Evolutionary conservation across 331 rosid species (phyloP).

Genomic region (Pyrus hybrid): DNA sequence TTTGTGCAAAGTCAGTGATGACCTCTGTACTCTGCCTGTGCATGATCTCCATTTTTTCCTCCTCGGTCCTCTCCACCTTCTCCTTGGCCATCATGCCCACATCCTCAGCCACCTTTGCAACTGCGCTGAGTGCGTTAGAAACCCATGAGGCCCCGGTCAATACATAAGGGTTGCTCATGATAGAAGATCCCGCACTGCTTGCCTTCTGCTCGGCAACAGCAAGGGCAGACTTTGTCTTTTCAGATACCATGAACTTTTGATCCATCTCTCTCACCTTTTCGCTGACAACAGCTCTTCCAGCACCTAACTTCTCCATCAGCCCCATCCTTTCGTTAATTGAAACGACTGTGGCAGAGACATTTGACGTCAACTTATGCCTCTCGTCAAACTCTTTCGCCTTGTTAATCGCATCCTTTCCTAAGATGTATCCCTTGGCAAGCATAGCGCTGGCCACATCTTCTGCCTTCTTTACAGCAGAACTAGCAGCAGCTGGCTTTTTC

Average conservation of each 20-base stretch:
- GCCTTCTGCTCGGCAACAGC: slow-evolving; percentile 79
- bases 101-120: slow-evolving; percentile 72
- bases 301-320: slow-evolving; percentile 54
- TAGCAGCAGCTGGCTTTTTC: slow-evolving; percentile 28
- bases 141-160: too few relatives aligned
- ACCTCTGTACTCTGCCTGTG: slow-evolving; percentile 39
- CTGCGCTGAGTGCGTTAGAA: too few relatives aligned
- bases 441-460: too few relatives aligned
- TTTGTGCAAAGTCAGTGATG: slow-evolving; percentile 36
- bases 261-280: slow-evolving; percentile 77
- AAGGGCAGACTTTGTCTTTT: slow-evolving; percentile 59
- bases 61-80: slow-evolving; percentile 70
- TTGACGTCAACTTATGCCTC: slow-evolving; percentile 52
- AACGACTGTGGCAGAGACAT: slow-evolving; percentile 64
- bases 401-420: slow-evolving; percentile 74
- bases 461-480: too few relatives aligned
- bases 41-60: slow-evolving; percentile 42
- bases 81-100: slow-evolving; percentile 60
- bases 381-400: slow-evolving; percentile 68
- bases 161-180: too few relatives aligned
- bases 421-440: slow-evolving; percentile 81
- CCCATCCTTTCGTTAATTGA: slow-evolving; percentile 63
- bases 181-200: slow-evolving; percentile 57
- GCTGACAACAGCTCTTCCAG: slow-evolving; percentile 53
- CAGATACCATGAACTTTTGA: slow-evolving; percentile 48